Evolutionary conservation across 2,329 filamentous ascomycete species (phyloP), one percentile per base, ranked within the genome.

Genomic region (Fusarium armeniacum): DNA sequence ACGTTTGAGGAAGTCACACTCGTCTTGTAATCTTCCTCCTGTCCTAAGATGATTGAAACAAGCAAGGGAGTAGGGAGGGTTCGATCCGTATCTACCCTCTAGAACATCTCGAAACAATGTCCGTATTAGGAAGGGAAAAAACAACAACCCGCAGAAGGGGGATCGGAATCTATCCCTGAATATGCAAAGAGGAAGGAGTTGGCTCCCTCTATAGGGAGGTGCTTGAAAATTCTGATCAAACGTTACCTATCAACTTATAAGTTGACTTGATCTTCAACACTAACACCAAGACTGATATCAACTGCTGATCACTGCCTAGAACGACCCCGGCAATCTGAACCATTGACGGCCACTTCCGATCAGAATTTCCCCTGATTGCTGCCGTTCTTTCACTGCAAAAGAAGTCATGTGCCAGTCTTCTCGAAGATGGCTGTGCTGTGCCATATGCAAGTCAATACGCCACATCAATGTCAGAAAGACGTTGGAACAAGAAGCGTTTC

Each of bases 181-280:
- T 20, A 16, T 22, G 22, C 28, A 47, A 40, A n/a, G 33, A 30
- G 33, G 15, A 44, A 38, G 20, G 35, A 53, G 40, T 52, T 60
- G 53, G 54, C 41, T 61, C 46, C 61, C 61, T 65, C 61, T 65
- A 43, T 47, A 64, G 33, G 35, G 35, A 58, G n/a, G 38, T 50
- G 16, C 35, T 51, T 53, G 41, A 60, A 66, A 59, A 43, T n/a
- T 58, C 40, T 63, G 62, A 52, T 40, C 30, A 30, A 62, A 52
- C 50, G 36, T 56, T 53, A 67, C 28, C 33, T 67, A 49, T 38
- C 49, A 55, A 38, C 43, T 41, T 41, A 46, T 44, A 22, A 51
- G 38, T 32, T 35, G 24, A 51, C 43, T 32, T 35, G 24, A 38
- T 33, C 10, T 46, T 40, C 26, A 56, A 22, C 18, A 63, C 20